Conservation (phyloP, 2,329 filamentous ascomycete species). For the Cryphonectria parasitica region DNA sequence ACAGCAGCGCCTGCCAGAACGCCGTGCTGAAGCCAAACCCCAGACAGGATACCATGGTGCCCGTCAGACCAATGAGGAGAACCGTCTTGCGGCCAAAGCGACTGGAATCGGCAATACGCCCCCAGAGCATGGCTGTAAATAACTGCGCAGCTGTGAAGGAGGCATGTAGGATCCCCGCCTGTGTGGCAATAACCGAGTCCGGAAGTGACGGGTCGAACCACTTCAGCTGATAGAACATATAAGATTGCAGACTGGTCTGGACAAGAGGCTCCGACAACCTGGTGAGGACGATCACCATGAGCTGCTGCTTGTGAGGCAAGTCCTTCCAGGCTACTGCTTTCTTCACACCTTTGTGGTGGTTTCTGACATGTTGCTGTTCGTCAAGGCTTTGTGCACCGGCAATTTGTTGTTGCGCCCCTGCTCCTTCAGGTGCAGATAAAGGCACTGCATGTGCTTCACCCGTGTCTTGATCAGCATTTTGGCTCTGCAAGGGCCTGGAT, state of each 20-base stretch:
- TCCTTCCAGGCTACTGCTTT: slow-evolving; percentile 68
- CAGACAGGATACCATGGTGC: slow-evolving; percentile 65
- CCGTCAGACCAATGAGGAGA: slow-evolving; percentile 74
- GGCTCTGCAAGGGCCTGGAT: not conserved
- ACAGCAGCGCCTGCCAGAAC: slow-evolving; percentile 65
- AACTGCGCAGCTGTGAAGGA: slow-evolving; percentile 84
- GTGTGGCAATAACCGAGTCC: slow-evolving; percentile 70
- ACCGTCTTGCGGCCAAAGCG: slow-evolving; percentile 75
- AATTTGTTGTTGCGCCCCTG: not conserved
- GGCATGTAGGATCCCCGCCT: slow-evolving; percentile 77
- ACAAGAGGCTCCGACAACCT: slow-evolving; percentile 82
- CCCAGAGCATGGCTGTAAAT: slow-evolving; percentile 82
- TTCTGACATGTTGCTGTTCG: not conserved
- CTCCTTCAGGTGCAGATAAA: not conserved
- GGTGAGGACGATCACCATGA: slow-evolving; percentile 76
- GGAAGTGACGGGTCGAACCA: slow-evolving; percentile 66
- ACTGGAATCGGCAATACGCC: slow-evolving; percentile 67
- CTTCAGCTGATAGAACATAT: slow-evolving; percentile 88
- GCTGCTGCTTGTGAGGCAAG: slow-evolving; percentile 76
- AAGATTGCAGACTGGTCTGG: slow-evolving; percentile 74
- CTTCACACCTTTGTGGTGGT: slow-evolving; percentile 21
- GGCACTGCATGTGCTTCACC: not conserved
- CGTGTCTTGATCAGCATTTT: not conserved
- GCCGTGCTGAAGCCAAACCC: slow-evolving; percentile 72
- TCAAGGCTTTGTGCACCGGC: not conserved